Conservation (phyloP, 192 early-diverging fungal genomes). For the Rhizoclosmatium sp. region DNA sequence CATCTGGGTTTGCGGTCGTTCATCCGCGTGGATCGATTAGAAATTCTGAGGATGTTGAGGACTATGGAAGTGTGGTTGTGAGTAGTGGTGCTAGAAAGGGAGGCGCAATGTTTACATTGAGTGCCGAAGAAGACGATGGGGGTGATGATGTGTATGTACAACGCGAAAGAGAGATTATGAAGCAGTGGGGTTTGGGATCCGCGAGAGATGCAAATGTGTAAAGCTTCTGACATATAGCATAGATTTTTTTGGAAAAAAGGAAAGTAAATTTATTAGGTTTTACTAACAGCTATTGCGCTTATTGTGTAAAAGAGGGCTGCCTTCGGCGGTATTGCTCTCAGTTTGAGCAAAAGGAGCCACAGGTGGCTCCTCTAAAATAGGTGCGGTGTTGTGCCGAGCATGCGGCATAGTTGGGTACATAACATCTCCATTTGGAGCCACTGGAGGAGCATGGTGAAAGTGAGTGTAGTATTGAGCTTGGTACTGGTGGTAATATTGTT, state of each 20-base stretch:
- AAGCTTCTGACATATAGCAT: not conserved
- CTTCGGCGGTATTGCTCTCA: not conserved
- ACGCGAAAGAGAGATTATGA: constrained; percentile 5
- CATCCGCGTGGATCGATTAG: too few species aligned
- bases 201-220: not conserved
- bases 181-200: not conserved
- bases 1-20: too few species aligned
- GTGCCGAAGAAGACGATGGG: constrained; percentile 32
- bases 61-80: too few species aligned
- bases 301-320: not conserved
- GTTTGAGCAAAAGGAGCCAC: not conserved
- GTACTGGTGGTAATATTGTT: not conserved
- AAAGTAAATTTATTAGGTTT: not conserved
- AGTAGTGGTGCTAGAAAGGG: too few species aligned
- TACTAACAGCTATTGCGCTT: not conserved
- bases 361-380: not conserved
- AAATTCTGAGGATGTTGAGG: too few species aligned
- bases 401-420: not conserved
- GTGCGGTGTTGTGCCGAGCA: not conserved
- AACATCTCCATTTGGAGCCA: not conserved
- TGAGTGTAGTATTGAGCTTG: not conserved
- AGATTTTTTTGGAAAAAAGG: too few species aligned
- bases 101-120: constrained; percentile 9
- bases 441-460: not conserved
- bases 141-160: constrained; percentile 38